phyloP scores from a whole-genome alignment of 441 rosid species.

The Geranium incanum region DNA sequence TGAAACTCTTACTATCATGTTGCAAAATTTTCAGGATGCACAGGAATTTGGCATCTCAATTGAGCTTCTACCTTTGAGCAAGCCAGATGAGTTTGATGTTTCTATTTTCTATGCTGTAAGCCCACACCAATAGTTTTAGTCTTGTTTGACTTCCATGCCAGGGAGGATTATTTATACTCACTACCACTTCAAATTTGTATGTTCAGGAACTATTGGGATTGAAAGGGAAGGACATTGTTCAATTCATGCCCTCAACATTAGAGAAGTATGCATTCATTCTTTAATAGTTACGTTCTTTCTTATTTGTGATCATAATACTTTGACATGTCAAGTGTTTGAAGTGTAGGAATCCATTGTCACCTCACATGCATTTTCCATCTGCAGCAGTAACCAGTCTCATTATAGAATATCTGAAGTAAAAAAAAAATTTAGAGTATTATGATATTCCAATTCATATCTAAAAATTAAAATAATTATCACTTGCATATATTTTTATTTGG shows the following conservation, averaged over 20 bases:
- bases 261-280: constrained; percentile 43
- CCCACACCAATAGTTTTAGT: constrained; percentile 21
- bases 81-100: constrained; percentile 51
- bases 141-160: constrained; percentile 15
- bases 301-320: constrained; percentile 7
- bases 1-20: constrained; percentile 1
- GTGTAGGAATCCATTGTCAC: background rate
- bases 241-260: constrained; percentile 54
- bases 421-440: background rate
- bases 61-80: constrained; percentile 77
- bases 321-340: constrained; percentile 1
- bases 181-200: background rate
- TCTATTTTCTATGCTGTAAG: constrained; percentile 65
- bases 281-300: background rate
- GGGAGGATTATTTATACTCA: constrained; percentile 16
- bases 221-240: constrained; percentile 49
- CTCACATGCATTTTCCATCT: background rate
- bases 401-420: background rate
- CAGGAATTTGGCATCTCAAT: constrained; percentile 91
- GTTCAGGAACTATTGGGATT: constrained; percentile 75
- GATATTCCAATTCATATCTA: background rate
- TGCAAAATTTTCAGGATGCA: constrained; percentile 54
- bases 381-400: background rate
- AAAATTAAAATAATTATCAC: background rate
- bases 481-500: background rate